These are phyloP conservation scores for Saccharomycopsis fodiens DNA, from an alignment of 805 yeast species.

Conservation along the genomic window DNA sequence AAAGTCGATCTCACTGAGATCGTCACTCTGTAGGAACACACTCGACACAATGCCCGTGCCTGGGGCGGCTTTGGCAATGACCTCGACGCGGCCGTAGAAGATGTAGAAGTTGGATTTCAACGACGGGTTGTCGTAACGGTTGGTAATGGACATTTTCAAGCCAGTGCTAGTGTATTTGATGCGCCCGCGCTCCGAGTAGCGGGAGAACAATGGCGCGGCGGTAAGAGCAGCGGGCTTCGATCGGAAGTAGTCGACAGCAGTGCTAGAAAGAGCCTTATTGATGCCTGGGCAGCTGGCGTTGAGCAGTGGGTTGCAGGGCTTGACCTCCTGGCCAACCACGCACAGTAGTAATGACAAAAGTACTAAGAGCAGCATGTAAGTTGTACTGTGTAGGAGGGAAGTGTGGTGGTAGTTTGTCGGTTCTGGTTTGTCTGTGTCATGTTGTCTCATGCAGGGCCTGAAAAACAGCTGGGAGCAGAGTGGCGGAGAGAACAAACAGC, in stretches of 20 bases:
- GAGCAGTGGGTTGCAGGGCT: constrained; percentile 19
- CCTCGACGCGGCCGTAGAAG: constrained; percentile 67
- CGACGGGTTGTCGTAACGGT: constrained; percentile 55
- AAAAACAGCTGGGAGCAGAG: no score
- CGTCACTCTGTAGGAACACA: constrained; percentile 57
- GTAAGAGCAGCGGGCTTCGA: no score
- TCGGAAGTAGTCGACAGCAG: constrained; percentile 13
- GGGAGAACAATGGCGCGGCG: constrained; percentile 7
- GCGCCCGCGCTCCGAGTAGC: constrained; percentile 14
- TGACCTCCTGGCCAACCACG: constrained; percentile 6
- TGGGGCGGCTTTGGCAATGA: constrained; percentile 45
- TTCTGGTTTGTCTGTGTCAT: no score
- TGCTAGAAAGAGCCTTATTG: constrained; percentile 12
- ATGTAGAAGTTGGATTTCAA: constrained; percentile 56
- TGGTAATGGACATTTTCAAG: constrained; percentile 38
- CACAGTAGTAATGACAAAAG: no score
- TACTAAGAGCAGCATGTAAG: no score
- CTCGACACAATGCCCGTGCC: constrained; percentile 62
- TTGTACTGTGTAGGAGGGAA: no score
- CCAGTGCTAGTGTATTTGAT: constrained; percentile 39
- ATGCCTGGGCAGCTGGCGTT: constrained; percentile 10
- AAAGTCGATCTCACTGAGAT: constrained; percentile 63
- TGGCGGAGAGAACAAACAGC: no score
- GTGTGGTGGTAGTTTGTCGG: no score
- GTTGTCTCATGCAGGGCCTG: no score